Percentiles rank a stretch among this genome's conserved stretches.
Evolutionary conservation across 768 basidiomycete genomes (phyloP).

Genomic region (Tylopilus rubrobrunneus): DNA sequence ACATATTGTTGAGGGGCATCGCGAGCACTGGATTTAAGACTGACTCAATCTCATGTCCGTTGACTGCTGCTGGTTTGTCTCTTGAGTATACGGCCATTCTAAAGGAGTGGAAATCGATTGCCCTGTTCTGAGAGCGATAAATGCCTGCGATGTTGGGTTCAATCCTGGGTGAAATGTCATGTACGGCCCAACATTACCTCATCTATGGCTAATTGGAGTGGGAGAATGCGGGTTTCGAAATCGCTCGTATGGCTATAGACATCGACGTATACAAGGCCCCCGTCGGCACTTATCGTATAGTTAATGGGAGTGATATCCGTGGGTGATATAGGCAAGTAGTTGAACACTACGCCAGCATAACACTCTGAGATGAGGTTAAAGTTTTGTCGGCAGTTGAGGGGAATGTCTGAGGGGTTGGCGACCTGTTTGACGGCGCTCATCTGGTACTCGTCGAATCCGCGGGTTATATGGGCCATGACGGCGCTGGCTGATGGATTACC

Average conservation of each 20-base stretch:
- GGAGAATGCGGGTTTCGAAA: conserved; percentile 63
- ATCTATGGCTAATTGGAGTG: conserved; percentile 76
- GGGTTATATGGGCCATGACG: no score
- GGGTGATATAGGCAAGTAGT: conserved; percentile 44
- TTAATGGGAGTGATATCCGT: conserved; percentile 40
- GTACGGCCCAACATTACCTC: conserved; percentile 36
- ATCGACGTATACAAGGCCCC: conserved; percentile 60
- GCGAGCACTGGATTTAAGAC: conserved; percentile 17
- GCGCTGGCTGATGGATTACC: no score
- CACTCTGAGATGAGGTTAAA: conserved; percentile 68
- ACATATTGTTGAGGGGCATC: neutral
- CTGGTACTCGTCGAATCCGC: no score
- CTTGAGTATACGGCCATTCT: conserved; percentile 70
- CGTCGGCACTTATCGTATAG: conserved; percentile 70
- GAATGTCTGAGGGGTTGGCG: conserved; percentile 45
- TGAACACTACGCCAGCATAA: conserved; percentile 64
- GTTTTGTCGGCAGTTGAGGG: conserved; percentile 63
- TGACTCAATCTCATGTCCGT: conserved; percentile 54
- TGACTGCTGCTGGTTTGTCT: conserved; percentile 61
- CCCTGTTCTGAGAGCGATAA: conserved; percentile 67
- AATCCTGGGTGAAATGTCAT: neutral
- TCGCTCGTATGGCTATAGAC: conserved; percentile 64
- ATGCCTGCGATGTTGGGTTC: conserved; percentile 43
- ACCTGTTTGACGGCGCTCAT: conserved; percentile 15
- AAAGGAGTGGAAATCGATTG: conserved; percentile 50